Evolutionary conservation across 2,329 filamentous ascomycete genomes (phyloP), one percentile per base, ranked within the genome.

Genomic region (Phaeosphaeria sp.): DNA sequence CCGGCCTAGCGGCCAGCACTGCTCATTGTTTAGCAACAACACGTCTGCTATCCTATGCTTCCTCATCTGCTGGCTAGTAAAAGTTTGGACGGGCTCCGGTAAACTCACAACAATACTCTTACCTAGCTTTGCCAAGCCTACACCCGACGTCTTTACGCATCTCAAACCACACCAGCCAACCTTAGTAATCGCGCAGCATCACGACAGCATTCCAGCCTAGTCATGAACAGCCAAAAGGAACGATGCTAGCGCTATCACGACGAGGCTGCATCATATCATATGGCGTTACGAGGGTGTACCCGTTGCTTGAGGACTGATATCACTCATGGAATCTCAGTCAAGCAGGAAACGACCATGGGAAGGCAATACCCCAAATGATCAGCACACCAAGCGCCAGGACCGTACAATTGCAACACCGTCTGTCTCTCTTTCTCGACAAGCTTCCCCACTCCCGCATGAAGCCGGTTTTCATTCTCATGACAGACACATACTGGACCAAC

Each of bases 281-380:
- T 74, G 69, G 71, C 68, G 66, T 60, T 62, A 52, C 50, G 44
- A 56, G 53, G 58, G 54, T 58, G 56, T 58, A 56, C 56, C 46
- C 52, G 55, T 54, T 66, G 54, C 55, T 54, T 51, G 47, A 62
- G 62, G 58, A 62, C 58, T 57, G 54, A 60, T 61, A 50, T 60
- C 39, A 71, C 65, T 64, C 56, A 73, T 76, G 72, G 69, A 71
- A 54, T 66, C 66, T 62, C 58, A 63, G 54, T 64, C 63, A 25
- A 58, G 56, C 59, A 68, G 64, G 56, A 75, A 74, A 65, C 63
- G 73, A 58, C 67, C 66, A 66, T 72, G 72, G 72, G 72, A 73
- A 59, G 65, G 72, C 49, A 61, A 68, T 15, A 63, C 46, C 44
- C 43, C 55, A 56, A 58, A 59, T 49, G 59, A 64, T 42, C 41